Evolutionary conservation across 2,329 filamentous ascomycete species (phyloP), one percentile per base, ranked within the genome.

Genomic region (Botrytis sinoallii): DNA sequence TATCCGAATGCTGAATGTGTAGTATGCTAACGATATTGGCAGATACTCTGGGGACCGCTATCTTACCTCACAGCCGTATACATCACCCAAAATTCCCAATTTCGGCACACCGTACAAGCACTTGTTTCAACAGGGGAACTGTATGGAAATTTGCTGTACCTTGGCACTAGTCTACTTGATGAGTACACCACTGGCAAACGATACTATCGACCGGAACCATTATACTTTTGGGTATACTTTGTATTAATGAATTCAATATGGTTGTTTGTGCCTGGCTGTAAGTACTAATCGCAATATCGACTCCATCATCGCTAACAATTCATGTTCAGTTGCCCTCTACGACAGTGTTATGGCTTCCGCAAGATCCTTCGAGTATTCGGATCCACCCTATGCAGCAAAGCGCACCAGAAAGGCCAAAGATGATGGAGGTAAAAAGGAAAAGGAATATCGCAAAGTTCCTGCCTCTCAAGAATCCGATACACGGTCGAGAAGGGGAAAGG

Each of bases 161-260:
- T 89, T 79, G 82, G 85, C 2, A 91, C 89, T 25, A 88, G 86
- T 79, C 82, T 85, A 72, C 83, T 84, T 67, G 87, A 89, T 74
- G 80, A 84, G 73, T 82, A 81, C 48, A 81, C 84, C 74, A 82
- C 81, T 22, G 87, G 85, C 4, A 81, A 84, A 35, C 83, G 83
- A 32, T 87, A 89, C 78, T 89, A 86, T 76, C 85, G 89, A 38
- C 89, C 89, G 1, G 89, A 91, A 81, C 82, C 84, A 35, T 79
- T 88, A 44, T 91, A 91, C 77, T 90, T 87, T 77, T 91, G 89
- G 89, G 82, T 88, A 29, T 91, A 91, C 77, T 91, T 89, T 75
- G 83, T 88, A 8, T 86, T 86, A 3, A 86, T 90, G 80, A 91
- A 91, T 78, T 79, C 85, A 25, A 88, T 89, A 0, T 91, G 89